A percentile compares a stretch with the other conserved stretches of the same genome.
Conservation (phyloP, 192 early-diverging fungal species). For the Irineochytrium annulatum region DNA sequence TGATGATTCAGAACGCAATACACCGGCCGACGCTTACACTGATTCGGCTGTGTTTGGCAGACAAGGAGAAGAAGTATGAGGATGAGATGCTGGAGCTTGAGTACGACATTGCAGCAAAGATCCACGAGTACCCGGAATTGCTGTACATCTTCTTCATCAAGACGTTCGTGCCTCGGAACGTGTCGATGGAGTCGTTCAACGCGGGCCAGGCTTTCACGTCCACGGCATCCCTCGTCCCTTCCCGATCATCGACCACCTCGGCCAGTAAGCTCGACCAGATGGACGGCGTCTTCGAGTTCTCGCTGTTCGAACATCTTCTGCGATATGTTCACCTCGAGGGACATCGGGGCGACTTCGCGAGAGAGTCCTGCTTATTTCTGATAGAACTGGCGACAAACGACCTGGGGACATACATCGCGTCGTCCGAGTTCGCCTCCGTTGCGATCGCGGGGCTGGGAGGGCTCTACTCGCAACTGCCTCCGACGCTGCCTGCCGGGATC, state of each 20-base stretch:
- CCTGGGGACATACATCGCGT: constrained; percentile 74
- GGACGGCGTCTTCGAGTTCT: constrained; percentile 61
- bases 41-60: constrained; percentile 60
- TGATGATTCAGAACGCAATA: constrained; percentile 85
- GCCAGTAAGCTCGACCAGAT: background rate
- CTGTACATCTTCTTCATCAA: constrained; percentile 75
- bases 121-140: constrained; percentile 69
- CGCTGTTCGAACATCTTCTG: constrained; percentile 84
- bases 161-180: constrained; percentile 11
- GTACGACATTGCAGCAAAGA: constrained; percentile 76
- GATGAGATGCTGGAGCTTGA: constrained; percentile 50
- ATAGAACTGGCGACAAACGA: constrained; percentile 72
- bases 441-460: constrained; percentile 82
- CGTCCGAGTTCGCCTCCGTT: constrained; percentile 78
- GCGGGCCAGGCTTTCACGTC: background rate
- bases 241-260: background rate
- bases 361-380: constrained; percentile 79
- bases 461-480: constrained; percentile 84
- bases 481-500: constrained; percentile 29
- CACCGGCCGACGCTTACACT: constrained; percentile 80
- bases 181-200: background rate
- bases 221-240: background rate
- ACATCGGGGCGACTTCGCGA: constrained; percentile 69
- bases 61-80: constrained; percentile 25
- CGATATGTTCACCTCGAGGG: constrained; percentile 89